Evolutionary conservation across 2,329 filamentous ascomycete genomes (phyloP), one percentile per base, ranked within the genome.

Genomic region (Esteya vermicola): DNA sequence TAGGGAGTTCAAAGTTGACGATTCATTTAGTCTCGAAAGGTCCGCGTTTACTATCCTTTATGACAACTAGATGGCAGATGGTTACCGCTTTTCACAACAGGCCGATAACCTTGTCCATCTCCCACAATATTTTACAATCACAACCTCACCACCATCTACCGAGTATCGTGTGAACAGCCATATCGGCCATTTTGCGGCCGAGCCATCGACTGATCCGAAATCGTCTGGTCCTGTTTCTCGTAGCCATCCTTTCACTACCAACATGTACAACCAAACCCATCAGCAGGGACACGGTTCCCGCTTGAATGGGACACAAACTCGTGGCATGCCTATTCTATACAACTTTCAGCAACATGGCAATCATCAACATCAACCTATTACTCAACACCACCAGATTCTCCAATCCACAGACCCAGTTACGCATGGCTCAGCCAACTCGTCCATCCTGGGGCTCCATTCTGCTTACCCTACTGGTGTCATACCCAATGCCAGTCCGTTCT

Each of bases 251-350:
- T 51, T 51, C 46, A 40, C 48, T 21, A 53, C 54, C 59, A 68
- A 69, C 57, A 86, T 86, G 81, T 86, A 80, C 67, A 76, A 75
- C 54, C 78, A 83, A 59, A 69, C 68, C 55, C 77, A 72, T 57
- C 77, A 82, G 56, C 77, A 79, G 62, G 75, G 76, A 57, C 81
- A 85, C 57, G 78, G 78, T 64, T 73, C 72, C 62, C 78, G 83
- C 62, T 72, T 85, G 60, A 86, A 85, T 62, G 81, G 79, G 51
- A 75, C 75, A 47, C 70, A 72, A 22, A 68, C 66, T 47, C 69
- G 72, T 49, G 67, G 63, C 47, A 61, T 65, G 68, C 73, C 71
- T 47, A 67, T 85, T 64, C 69, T 79, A 53, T 84, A 84, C 61
- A 78, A 74, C 54, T 84, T 73, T 51, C 75, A 78, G 47, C 75